A percentile compares a stretch with the other conserved stretches of the same genome.
Conservation (phyloP, 2,329 filamentous ascomycete species). For the Alternaria viburni region DNA sequence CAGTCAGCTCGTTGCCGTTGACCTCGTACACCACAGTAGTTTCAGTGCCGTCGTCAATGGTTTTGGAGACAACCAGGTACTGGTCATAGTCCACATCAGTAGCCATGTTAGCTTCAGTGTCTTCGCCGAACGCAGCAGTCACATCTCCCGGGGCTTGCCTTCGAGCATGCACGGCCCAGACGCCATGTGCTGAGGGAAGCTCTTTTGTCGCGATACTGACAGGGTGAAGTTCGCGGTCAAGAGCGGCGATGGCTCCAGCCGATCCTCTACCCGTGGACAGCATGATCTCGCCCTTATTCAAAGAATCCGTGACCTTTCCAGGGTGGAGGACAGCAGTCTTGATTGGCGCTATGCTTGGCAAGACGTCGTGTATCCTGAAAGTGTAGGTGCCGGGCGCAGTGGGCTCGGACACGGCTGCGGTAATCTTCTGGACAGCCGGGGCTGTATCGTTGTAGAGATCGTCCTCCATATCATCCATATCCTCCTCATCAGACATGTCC, state of each 20-base stretch:
- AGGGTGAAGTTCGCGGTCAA: constrained; percentile 80
- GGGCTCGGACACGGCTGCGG: constrained; percentile 44
- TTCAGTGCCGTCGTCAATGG: constrained; percentile 69
- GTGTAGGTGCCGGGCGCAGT: constrained; percentile 68
- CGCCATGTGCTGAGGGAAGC: constrained; percentile 73
- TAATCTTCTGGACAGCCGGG: constrained; percentile 50
- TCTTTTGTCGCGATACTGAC: constrained; percentile 72
- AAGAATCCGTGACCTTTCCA: constrained; percentile 26
- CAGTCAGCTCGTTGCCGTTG: constrained; percentile 75
- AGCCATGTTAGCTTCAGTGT: constrained; percentile 47
- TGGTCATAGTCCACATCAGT: constrained; percentile 70
- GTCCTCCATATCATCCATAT: constrained; percentile 61
- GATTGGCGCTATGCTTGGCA: constrained; percentile 81
- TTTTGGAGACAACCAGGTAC: constrained; percentile 82
- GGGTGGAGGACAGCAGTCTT: constrained; percentile 73
- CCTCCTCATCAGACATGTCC: constrained; percentile 61
- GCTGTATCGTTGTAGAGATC: constrained; percentile 69
- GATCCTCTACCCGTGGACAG: constrained; percentile 67
- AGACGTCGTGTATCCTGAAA: constrained; percentile 77
- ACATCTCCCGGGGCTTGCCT: constrained; percentile 67
- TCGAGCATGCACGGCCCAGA: constrained; percentile 81
- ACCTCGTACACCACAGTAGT: constrained; percentile 79
- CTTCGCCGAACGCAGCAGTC: constrained; percentile 55
- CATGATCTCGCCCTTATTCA: constrained; percentile 58
- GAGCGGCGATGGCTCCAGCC: constrained; percentile 72